Percentiles rank a stretch among this genome's conserved stretches.
These are phyloP conservation scores for Podaxis carcinomalis DNA, from an alignment of 768 basidiomycete genomes.

Conservation along the genomic window DNA sequence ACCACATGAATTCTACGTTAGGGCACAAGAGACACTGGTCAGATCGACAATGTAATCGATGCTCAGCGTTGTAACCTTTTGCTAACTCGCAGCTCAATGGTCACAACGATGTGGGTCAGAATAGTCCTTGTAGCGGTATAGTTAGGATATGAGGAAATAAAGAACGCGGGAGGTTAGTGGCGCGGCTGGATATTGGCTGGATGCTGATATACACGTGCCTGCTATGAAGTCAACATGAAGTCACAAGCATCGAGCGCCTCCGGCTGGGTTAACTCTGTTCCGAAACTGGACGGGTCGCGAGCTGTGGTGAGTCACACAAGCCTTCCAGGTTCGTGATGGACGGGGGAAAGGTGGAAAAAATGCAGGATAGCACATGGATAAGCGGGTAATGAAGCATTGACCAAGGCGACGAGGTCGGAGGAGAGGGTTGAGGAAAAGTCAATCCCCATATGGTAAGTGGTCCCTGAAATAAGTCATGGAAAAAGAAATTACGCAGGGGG, in stretches of 20 bases:
- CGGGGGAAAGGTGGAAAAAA: slow-evolving; percentile 3
- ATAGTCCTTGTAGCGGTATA: not conserved
- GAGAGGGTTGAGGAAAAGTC: not conserved
- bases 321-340: not conserved
- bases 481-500: not conserved
- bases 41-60: not conserved
- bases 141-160: not conserved
- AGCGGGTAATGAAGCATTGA: not conserved
- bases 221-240: too few species aligned
- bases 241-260: too few species aligned
- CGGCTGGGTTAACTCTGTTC: not conserved
- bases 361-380: not conserved
- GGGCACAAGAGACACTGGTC: not conserved
- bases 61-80: not conserved
- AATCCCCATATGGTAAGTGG: not conserved
- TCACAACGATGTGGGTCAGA: not conserved
- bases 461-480: slow-evolving; percentile 1
- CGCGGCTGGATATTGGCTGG: too few species aligned
- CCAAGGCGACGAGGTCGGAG: not conserved
- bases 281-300: not conserved
- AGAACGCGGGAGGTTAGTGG: not conserved
- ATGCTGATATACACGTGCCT: too few species aligned
- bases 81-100: not conserved
- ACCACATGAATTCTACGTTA: not conserved
- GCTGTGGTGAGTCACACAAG: not conserved